Percentiles rank a stretch among this genome's conserved stretches.
These are phyloP conservation scores for Crithidia brevicula DNA, from an alignment of 208 protist species.

Conservation along the genomic window DNA sequence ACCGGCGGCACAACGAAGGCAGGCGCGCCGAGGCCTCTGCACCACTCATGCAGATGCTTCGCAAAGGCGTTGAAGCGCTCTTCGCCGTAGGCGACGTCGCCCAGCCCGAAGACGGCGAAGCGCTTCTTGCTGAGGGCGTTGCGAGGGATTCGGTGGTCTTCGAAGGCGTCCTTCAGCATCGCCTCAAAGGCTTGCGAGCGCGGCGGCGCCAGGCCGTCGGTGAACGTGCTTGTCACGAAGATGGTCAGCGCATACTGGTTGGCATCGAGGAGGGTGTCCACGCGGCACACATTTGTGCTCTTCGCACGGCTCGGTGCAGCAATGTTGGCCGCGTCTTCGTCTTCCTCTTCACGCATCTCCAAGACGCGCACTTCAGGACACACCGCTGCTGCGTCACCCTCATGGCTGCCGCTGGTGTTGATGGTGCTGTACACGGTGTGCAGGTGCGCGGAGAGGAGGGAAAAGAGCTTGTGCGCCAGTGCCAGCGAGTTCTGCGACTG, in stretches of 20 bases:
- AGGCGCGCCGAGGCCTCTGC: conserved; percentile 69
- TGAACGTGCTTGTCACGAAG: conserved; percentile 85
- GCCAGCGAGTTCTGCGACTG: conserved; percentile 61
- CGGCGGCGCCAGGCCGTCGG: conserved; percentile 72
- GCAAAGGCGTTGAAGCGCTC: conserved; percentile 81
- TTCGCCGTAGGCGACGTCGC: conserved; percentile 83
- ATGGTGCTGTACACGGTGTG: conserved; percentile 7
- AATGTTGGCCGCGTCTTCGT: background rate
- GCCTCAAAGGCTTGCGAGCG: conserved; percentile 62
- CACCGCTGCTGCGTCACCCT: conserved; percentile 1
- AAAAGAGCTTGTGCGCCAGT: conserved; percentile 72
- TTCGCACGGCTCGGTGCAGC: conserved; percentile 22
- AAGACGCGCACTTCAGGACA: conserved; percentile 25
- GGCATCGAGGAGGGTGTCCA: conserved; percentile 61
- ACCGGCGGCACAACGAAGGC: conserved; percentile 77
- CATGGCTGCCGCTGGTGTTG: background rate
- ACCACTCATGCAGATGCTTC: conserved; percentile 75
- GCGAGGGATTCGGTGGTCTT: conserved; percentile 82
- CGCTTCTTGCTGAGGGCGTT: conserved; percentile 57
- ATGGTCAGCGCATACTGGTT: conserved; percentile 52
- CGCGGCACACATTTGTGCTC: conserved; percentile 28
- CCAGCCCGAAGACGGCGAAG: conserved; percentile 90
- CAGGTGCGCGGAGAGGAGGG: conserved; percentile 27
- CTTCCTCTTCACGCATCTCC: conserved; percentile 36
- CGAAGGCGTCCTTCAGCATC: conserved; percentile 76